Evolutionary conservation across 352 stramenopile species (phyloP), one percentile per base, ranked within the genome.

Genomic region (Elongisporangium prolatum): DNA sequence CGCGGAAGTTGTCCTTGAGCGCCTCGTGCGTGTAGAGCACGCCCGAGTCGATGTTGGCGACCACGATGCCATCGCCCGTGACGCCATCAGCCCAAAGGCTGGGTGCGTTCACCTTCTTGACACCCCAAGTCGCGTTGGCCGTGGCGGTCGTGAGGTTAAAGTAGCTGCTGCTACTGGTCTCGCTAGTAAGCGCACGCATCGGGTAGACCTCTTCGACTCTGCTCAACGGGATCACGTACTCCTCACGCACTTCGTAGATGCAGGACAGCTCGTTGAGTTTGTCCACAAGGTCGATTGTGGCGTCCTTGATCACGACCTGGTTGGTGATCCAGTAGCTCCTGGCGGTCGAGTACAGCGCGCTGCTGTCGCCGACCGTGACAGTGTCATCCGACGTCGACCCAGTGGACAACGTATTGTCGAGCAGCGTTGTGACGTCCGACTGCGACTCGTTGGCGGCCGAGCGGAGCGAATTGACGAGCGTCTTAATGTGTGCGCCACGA

Each of bases 31-130:
- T 82, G 50, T 53, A 49, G 17, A 59, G 64, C 10, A 77, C 69
- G 5, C 72, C 72, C 10, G 67, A 75, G 52, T 82, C 69, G 44
- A 82, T 82, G 16, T 60, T 75, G 5, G 64, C 66, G 0, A 81
- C 72, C 24, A 81, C 54, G 3, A 81, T 44, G 48, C 67, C 68
- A 44, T 73, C 52, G 17, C 72, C 72, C 0, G 52, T 69, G 21
- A 65, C 65, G 57, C 52, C 57, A 13, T 40, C 57, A 1, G 57
- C 37, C 72, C 72, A 79, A n/a, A 79, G 67, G 21, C 60, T 56
- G 24, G 72, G 58, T 16, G 69, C 72, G 38, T 71, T 55, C n/a
- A 80, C 77, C 48, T 76, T 77, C 1, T 40, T 59, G 9, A 60
- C 55, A 14, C 72, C 72, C 72, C 72, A 80, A n/a, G 56, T 49